phyloP scores from a whole-genome alignment of 2,329 filamentous ascomycete genomes.

The Ramularia collo-cygni region DNA sequence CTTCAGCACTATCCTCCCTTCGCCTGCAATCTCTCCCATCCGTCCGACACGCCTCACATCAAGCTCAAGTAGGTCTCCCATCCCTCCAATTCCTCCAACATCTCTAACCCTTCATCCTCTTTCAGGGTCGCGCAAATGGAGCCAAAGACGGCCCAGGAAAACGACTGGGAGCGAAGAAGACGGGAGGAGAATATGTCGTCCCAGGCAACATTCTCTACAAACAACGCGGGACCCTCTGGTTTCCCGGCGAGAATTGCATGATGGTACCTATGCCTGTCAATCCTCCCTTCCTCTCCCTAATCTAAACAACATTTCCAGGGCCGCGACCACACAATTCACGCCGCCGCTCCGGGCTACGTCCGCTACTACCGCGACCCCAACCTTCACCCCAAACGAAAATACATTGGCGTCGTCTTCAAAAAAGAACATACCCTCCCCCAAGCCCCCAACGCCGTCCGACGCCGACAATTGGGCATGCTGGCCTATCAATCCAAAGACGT shows the following conservation, averaged over 20 bases:
- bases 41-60: slow-evolving; percentile 54
- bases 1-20: slow-evolving; percentile 28
- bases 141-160: slow-evolving; percentile 68
- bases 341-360: slow-evolving; percentile 79
- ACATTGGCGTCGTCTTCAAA: slow-evolving; percentile 87
- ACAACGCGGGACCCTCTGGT: slow-evolving; percentile 91
- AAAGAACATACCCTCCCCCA: slow-evolving; percentile 74
- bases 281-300: neutral
- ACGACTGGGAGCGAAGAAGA: slow-evolving; percentile 90
- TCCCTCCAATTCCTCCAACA: too few species aligned
- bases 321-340: slow-evolving; percentile 92
- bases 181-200: slow-evolving; percentile 86
- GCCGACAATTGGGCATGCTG: slow-evolving; percentile 69
- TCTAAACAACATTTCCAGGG: slow-evolving; percentile 41
- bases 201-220: slow-evolving; percentile 97
- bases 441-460: slow-evolving; percentile 64
- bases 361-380: slow-evolving; percentile 91
- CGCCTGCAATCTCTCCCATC: slow-evolving; percentile 7
- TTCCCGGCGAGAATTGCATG: slow-evolving; percentile 86
- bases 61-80: slow-evolving; percentile 47
- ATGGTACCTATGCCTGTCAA: slow-evolving; percentile 51
- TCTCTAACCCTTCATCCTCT: too few species aligned
- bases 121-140: slow-evolving; percentile 56
- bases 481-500: slow-evolving; percentile 36
- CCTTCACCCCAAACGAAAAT: slow-evolving; percentile 78